Evolutionary conservation across 441 rosid species (phyloP).

Genomic region (Isatis lusitanica): DNA sequence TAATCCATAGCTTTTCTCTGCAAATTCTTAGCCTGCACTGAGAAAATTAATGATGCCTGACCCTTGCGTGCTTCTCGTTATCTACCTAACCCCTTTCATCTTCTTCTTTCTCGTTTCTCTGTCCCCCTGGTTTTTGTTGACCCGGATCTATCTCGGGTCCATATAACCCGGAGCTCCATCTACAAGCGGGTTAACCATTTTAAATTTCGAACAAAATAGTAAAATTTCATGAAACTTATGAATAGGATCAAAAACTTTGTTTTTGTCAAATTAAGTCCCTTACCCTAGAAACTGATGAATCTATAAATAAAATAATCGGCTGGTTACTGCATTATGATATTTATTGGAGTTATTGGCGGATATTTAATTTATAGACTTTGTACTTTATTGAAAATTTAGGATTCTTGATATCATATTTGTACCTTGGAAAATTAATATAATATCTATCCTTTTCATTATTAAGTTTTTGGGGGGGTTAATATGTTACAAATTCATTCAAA

Average conservation of each 20-base stretch:
- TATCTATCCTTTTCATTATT: background rate
- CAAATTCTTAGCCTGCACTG: conserved; percentile 16
- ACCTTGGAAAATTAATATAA: background rate
- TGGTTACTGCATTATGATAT: background rate
- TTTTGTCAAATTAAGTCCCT: background rate
- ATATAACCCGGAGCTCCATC: background rate
- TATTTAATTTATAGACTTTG: background rate
- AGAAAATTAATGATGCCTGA: conserved; percentile 11
- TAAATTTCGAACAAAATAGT: background rate
- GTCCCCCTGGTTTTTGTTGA: conserved; percentile 8
- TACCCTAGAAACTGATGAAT: too few relatives aligned
- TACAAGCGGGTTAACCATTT: background rate
- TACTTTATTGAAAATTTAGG: background rate
- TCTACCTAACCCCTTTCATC: conserved; percentile 10
- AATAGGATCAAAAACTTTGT: background rate
- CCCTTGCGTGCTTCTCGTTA: conserved; percentile 26
- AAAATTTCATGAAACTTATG: background rate
- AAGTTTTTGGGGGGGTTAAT: too few relatives aligned
- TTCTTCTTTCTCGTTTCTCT: background rate
- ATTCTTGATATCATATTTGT: background rate
- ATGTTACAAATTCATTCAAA: background rate
- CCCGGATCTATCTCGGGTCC: conserved; percentile 27
- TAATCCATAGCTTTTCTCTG: conserved; percentile 7
- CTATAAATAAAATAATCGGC: too few relatives aligned
- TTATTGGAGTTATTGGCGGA: background rate